These are phyloP conservation scores for Pyrus hybrid DNA, from an alignment of 331 rosid genomes.

Conservation along the genomic window DNA sequence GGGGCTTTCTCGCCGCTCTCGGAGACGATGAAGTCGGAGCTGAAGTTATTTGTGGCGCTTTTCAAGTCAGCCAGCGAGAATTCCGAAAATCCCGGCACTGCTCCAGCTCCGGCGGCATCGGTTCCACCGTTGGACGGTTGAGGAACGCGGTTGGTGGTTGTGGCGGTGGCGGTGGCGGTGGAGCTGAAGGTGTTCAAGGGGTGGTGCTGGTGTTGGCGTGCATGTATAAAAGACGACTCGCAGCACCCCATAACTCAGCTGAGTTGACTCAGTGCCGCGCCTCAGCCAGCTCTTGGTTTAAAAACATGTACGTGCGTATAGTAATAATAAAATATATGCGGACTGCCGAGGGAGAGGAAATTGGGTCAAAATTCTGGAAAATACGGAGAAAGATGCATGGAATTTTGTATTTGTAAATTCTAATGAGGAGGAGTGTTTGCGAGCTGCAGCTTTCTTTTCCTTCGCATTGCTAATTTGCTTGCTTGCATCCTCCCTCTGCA, in stretches of 20 bases:
- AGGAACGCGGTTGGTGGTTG: constrained; percentile 6
- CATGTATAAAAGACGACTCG: constrained; percentile 20
- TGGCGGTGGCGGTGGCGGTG: background rate
- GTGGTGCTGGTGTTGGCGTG: background rate
- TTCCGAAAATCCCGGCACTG: constrained; percentile 38
- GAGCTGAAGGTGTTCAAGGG: background rate
- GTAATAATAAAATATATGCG: background rate
- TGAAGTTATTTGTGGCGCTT: constrained; percentile 67
- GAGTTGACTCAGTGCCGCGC: constrained; percentile 24
- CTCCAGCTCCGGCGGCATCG: constrained; percentile 19
- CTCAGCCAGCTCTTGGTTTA: constrained; percentile 2
- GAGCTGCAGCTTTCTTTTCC: constrained; percentile 28
- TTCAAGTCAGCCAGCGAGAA: constrained; percentile 61
- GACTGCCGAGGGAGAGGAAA: background rate
- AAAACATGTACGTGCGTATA: background rate
- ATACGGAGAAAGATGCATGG: background rate
- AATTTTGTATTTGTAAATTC: background rate
- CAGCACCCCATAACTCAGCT: constrained; percentile 67
- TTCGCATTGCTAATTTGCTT: constrained; percentile 5
- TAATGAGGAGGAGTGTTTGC: background rate
- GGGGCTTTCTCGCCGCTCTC: constrained; percentile 73
- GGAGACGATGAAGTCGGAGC: constrained; percentile 58
- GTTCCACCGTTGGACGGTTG: constrained; percentile 28
- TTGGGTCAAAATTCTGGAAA: background rate
- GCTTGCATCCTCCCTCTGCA: background rate